Evolutionary conservation across 202 grass and related monocot species (phyloP), one percentile per base, ranked within the genome.

Genomic region (Cymbopogon flexuosus): DNA sequence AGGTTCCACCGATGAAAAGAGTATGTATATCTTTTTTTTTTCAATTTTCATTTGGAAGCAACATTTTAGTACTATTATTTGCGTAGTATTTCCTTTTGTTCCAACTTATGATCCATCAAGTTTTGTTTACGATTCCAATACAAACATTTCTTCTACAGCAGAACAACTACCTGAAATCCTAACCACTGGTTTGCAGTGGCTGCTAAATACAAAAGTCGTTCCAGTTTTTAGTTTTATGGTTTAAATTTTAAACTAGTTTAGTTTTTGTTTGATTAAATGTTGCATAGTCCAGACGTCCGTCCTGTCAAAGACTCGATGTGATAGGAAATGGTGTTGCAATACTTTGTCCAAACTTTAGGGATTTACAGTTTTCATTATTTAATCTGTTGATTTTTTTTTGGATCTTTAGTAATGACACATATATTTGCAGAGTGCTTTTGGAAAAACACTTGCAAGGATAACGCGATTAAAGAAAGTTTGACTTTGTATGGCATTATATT

Each of bases 361-460:
- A 59, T 79, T 62, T 59, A 62, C n/a, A 68, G 4, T 88, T 46
- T 65, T 29, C 22, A 43, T 46, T 15, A 45, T 64, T 16, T 78
- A 49, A 15, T n/a, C 10, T 87, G 39, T 79, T 29, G 1, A 70
- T 80, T 6, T 18, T 19, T 73, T n/a, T 31, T 21, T 62, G 47
- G 16, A 61, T 71, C 1, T 62, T 64, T 27, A 74, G 39, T 58
- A 68, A 68, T 66, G n/a, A 27, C 63, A 41, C 59, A 81, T 66
- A 16, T 59, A 65, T 81, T 89, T 92, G 75, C 76, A 92, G 90
- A 71, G 30, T 92, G 90, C 65, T 51, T 56, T 33, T 81, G 80
- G 70, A 88, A 77, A 77, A 86, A 45, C 27, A 76, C 39, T 68
- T 92, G 90, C 31, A 84, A 86, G 49, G 34, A 79, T 62, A 92